phyloP scores from a whole-genome alignment of 2,329 filamentous ascomycete genomes.

The Capronia epimyces region DNA sequence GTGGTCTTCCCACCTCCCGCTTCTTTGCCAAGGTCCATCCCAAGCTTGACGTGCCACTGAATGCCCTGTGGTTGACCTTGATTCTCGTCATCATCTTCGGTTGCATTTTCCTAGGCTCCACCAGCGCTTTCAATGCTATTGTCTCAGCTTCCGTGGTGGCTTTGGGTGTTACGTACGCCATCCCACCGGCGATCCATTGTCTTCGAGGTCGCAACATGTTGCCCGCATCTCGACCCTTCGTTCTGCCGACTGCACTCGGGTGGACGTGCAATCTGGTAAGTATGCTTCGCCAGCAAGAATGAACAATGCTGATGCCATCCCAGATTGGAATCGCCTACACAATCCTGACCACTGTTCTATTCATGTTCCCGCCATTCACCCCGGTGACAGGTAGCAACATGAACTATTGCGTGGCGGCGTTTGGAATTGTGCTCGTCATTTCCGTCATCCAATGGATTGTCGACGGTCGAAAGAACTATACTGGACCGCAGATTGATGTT shows the following conservation, averaged over 20 bases:
- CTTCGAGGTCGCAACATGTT: slow-evolving; percentile 61
- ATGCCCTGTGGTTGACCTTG: slow-evolving; percentile 58
- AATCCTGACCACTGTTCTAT: slow-evolving; percentile 66
- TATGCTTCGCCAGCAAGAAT: not conserved
- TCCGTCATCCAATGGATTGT: slow-evolving; percentile 56
- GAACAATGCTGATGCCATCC: slow-evolving; percentile 12
- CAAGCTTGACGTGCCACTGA: slow-evolving; percentile 59
- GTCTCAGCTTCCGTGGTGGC: slow-evolving; percentile 66
- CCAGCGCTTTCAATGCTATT: slow-evolving; percentile 65
- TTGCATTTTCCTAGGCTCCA: slow-evolving; percentile 62
- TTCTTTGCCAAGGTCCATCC: slow-evolving; percentile 55
- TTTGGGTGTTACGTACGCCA: slow-evolving; percentile 66
- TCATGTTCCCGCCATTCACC: slow-evolving; percentile 65
- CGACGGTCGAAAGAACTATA: slow-evolving; percentile 58
- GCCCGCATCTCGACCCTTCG: slow-evolving; percentile 55
- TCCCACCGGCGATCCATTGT: slow-evolving; percentile 66
- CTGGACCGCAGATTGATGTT: slow-evolving; percentile 47
- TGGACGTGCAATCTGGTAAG: slow-evolving; percentile 56
- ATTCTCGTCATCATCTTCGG: slow-evolving; percentile 62
- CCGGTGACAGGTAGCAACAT: slow-evolving; percentile 63
- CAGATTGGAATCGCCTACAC: slow-evolving; percentile 58
- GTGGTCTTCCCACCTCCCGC: slow-evolving; percentile 48
- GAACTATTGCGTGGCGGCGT: slow-evolving; percentile 54
- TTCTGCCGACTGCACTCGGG: slow-evolving; percentile 49
- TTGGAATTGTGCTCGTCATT: slow-evolving; percentile 54